Base-by-base conservation (phyloP, 225 moss, liverwort and hornwort genomes). In the Polytrichum formosum region DNA sequence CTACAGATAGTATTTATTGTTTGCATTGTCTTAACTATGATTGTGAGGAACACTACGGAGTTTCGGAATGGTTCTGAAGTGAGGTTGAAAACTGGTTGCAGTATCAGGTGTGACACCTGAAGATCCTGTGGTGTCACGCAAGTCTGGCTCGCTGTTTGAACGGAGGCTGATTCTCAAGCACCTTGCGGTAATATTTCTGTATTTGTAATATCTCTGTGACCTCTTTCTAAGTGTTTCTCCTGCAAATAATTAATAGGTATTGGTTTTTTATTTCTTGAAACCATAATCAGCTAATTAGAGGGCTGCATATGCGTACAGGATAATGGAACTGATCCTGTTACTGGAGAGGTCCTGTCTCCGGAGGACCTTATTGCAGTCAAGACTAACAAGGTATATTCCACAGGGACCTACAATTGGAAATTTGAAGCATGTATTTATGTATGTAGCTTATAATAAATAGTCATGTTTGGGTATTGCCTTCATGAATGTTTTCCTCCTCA, bases 31-130 rank as follows among this genome's bases (percentile, higher is more conserved):
- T 20, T 58, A 5, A n/a, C 56, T 58, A 37, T 21, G 58, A 20
- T 58, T 21, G 21, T 6, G 58, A 58, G 21, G 21, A 58, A 58
- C 21, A 23, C 58, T 58, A 23, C 58, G 8, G 23, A 23, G 58
- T 21, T 6, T 58, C 58, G 27, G 5, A 28, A 16, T 63, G 21
- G 27, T 5, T 26, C 9, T 63, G 3, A 63, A 63, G 62, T 28
- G 59, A n/a, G n/a, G 46, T 63, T 23, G 62, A 16, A 63, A 65
- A 22, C 20, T 65, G 66, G 59, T 71, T 77, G 76, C 84, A 96
- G 96, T 96, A 54, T 96, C 93, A 74, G 96, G 96, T 70, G 85
- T 96, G 69, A 93, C 96, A 71, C 96, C 96, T 72, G 93, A 96
- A 71, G 93, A 93, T 69, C 96, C 96, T 27, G 96, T 96, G 72